Percentiles rank a stretch among this genome's conserved stretches.
Evolutionary conservation across 2,329 filamentous ascomycete genomes (phyloP).

Genomic region (Lomentospora prolificans): DNA sequence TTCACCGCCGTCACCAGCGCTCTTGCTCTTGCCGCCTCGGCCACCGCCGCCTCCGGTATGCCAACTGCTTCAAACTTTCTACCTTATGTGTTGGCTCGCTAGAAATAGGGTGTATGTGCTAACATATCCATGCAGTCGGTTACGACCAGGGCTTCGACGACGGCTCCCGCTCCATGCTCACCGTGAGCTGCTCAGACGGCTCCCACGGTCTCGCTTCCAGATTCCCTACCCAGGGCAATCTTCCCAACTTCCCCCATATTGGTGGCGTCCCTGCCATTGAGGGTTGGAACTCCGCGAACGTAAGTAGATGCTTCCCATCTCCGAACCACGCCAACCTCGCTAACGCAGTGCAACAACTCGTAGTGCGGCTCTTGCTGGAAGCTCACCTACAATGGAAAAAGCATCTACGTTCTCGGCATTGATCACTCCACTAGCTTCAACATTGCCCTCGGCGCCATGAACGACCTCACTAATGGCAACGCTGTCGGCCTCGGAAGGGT

Average conservation of each 20-base stretch:
- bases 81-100: too few species aligned
- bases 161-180: slow-evolving; percentile 38
- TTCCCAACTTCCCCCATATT: slow-evolving; percentile 43
- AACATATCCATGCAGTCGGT: slow-evolving; percentile 53
- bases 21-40: slow-evolving; percentile 26
- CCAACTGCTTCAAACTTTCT: background rate
- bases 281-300: slow-evolving; percentile 42
- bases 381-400: slow-evolving; percentile 39
- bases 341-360: slow-evolving; percentile 4
- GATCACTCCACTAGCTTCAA: slow-evolving; percentile 46
- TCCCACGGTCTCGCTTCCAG: slow-evolving; percentile 54
- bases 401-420: slow-evolving; percentile 45
- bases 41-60: slow-evolving; percentile 26
- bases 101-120: too few species aligned
- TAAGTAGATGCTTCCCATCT: slow-evolving; percentile 14
- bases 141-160: slow-evolving; percentile 67
- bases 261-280: slow-evolving; percentile 41
- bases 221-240: slow-evolving; percentile 43
- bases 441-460: slow-evolving; percentile 45
- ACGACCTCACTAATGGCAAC: slow-evolving; percentile 42
- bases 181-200: slow-evolving; percentile 59
- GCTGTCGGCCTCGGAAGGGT: slow-evolving; percentile 40
- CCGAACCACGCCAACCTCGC: background rate
- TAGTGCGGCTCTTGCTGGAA: slow-evolving; percentile 51
- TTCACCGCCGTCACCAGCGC: slow-evolving; percentile 28